These are phyloP conservation scores for Fusarium secorum DNA, from an alignment of 2,329 filamentous ascomycete species.

Conservation along the genomic window DNA sequence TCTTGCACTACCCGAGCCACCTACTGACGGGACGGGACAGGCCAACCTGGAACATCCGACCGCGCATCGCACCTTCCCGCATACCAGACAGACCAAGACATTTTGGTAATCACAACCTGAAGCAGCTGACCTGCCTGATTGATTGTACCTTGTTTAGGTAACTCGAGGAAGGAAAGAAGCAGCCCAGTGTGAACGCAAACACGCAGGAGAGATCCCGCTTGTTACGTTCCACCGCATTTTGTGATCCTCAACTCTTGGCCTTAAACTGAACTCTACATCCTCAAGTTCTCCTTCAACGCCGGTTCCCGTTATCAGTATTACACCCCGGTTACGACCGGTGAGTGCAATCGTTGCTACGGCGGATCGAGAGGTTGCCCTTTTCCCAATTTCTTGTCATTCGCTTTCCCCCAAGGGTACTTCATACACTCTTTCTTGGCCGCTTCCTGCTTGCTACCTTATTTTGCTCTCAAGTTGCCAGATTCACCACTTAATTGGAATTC, in stretches of 20 bases:
- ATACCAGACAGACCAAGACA: slow-evolving; percentile 9
- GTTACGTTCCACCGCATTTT: slow-evolving; percentile 36
- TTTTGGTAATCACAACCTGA: background rate
- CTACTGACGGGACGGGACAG: background rate
- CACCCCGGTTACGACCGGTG: slow-evolving; percentile 19
- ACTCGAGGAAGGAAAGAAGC: slow-evolving; percentile 19
- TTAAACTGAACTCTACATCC: slow-evolving; percentile 13
- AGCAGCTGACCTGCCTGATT: slow-evolving; percentile 3
- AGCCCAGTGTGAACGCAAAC: slow-evolving; percentile 11
- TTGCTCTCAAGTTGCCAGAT: background rate
- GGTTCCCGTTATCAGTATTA: slow-evolving; percentile 23
- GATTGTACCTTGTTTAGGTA: background rate
- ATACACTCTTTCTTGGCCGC: background rate
- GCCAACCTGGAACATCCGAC: slow-evolving; percentile 1
- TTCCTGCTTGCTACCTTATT: background rate
- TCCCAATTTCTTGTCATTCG: background rate
- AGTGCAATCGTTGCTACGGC: slow-evolving; percentile 12
- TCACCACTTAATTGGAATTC: background rate
- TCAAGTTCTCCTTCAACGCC: slow-evolving; percentile 19
- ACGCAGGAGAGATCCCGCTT: slow-evolving; percentile 22
- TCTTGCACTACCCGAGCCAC: background rate
- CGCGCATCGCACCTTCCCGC: slow-evolving; percentile 21
- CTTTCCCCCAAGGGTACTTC: background rate
- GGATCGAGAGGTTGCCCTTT: background rate
- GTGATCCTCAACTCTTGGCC: slow-evolving; percentile 22